Evolutionary conservation across 352 stramenopile species (phyloP), one percentile per base, ranked within the genome.

Genomic region (Phytophthora cactorum): DNA sequence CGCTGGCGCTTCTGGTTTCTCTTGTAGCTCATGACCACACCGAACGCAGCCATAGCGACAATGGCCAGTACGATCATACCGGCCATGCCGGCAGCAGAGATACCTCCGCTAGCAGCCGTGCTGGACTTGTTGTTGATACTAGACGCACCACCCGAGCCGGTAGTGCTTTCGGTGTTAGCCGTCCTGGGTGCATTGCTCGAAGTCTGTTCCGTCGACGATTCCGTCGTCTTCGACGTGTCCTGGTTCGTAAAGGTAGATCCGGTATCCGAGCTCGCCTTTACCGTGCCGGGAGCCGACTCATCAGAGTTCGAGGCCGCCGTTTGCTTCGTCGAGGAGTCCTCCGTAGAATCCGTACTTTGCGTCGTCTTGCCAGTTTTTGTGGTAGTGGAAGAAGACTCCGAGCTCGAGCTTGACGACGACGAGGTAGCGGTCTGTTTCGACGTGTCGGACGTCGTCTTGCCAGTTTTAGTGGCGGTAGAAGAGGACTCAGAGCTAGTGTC

Each of bases 1-100:
- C 79, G 82, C 73, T 93, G 85, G 38, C 82, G 79, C 57, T 74
- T 67, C 77, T 93, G 82, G 72, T 93, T 93, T 74, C 80, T 93
- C 61, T 80, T 81, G 74, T 93, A 93, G 74, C 85, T 91, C 58
- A 81, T 70, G 56, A 90, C 75, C 25, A 88, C 73, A 39, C 75
- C 82, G 25, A 86, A 51, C 31, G 73, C 79, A 5, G 79, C 82
- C 49, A 91, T 52, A 51, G 65, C 71, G 25, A 86, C 81, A 34
- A 84, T 77, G 36, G 64, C 77, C n/a, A 91, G 49, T 43, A 93
- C 78, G 43, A 89, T 72, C 22, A 80, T 75, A 36, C 85, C 85
- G 11, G 79, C 82, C 52, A 88, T 47, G n/a, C 85, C 85, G 7
- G 74, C 75, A 57, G 78, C 70, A 53, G 85, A 91, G 43, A 93